phyloP scores from a whole-genome alignment of 495 filamentous ascomycete genomes.

The Amphirosellinia nigrospora region DNA sequence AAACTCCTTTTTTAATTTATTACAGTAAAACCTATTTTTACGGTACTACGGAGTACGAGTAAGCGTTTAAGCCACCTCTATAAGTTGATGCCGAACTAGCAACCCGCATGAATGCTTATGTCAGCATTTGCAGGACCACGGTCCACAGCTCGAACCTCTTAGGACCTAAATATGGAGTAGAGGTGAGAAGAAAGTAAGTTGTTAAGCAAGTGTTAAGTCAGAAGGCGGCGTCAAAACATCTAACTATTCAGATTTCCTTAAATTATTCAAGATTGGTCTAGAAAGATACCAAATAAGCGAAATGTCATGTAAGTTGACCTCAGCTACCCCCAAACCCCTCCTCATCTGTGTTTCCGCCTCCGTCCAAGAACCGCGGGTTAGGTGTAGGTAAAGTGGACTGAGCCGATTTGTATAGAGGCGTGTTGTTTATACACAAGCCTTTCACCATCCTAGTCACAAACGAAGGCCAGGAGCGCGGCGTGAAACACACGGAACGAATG shows the following conservation, averaged over 20 bases:
- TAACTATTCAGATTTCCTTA: neutral
- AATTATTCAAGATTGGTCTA: neutral
- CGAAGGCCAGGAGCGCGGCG: neutral
- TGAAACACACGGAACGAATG: neutral
- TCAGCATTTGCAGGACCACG: conserved; percentile 15
- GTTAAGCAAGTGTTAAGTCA: neutral
- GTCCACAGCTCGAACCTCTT: conserved; percentile 7
- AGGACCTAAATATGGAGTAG: neutral
- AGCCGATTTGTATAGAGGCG: neutral
- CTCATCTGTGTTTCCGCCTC: neutral
- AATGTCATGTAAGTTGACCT: conserved; percentile 39
- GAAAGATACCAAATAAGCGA: neutral
- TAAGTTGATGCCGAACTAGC: neutral
- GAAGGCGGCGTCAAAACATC: neutral
- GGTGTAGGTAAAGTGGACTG: neutral
- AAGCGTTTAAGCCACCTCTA: neutral
- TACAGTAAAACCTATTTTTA: neutral
- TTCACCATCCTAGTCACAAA: neutral
- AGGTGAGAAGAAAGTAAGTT: neutral
- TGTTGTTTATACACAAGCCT: neutral
- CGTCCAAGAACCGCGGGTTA: neutral
- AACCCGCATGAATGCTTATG: conserved; percentile 16
- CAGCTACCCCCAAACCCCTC: neutral
- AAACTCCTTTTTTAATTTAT: neutral
- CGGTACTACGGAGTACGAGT: no score